Evolutionary conservation across 345 rosid species (phyloP), one percentile per base, ranked within the genome.

Genomic region (Eucalyptus pumila): DNA sequence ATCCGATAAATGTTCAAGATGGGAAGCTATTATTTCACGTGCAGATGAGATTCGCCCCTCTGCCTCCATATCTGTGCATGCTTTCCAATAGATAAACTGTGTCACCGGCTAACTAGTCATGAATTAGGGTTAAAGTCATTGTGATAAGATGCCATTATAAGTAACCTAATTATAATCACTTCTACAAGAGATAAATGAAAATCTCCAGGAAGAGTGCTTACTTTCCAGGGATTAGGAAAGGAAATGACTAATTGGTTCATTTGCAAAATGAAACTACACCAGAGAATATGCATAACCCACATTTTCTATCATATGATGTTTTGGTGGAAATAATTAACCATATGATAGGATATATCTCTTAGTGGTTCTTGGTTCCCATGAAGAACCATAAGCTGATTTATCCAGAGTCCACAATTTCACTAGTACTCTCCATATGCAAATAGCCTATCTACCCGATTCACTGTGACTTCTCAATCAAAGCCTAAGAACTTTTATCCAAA

Each of bases 31-130:
- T 2, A 17, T 69, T 72, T 72, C 81, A 17, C 14, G 6, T 37
- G 26, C 0, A 9, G 5, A 72, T 17, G 4, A 72, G 81, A 37
- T 72, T 72, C 45, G 2, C 45, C 14, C 3, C 8, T 0, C 11
- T 0, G 2, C 81, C 81, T 72, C 2, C 81, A 19, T 72, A 16
- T 67, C 12, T 16, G 4, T 72, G 81, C 26, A 72, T 17, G 81
- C 44, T 0, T 2, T 17, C 44, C 44, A 34, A 72, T 34, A 17
- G 81, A 34, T 10, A 34, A 72, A 37, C 12, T 16, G 23, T 67
- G 42, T 67, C 0, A 16, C 14, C 5, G 0, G 45, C 81, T 37
- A 34, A 24, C 26, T 72, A 37, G 37, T 30, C 44, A 37, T 34
- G 81, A 19, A 72, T 72, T 72, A 10, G 14, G 45, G 27, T 72